phyloP scores from a whole-genome alignment of 1,284 basidiomycete species.

The Heterobasidion parviporum region DNA sequence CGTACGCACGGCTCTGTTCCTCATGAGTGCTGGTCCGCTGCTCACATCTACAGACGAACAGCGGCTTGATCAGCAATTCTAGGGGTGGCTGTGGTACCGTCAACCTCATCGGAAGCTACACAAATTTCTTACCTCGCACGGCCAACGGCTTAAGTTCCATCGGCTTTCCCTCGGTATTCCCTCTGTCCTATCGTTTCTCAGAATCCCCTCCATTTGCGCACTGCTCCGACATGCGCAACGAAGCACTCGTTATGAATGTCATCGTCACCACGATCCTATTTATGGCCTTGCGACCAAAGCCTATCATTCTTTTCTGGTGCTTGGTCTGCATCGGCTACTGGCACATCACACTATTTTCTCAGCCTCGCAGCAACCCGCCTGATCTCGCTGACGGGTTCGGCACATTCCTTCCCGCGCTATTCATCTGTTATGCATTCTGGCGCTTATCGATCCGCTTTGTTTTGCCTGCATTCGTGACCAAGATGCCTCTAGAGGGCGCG shows the following conservation, averaged over 20 bases:
- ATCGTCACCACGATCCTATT: constrained; percentile 60
- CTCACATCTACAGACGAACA: constrained; percentile 20
- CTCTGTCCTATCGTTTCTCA: constrained; percentile 44
- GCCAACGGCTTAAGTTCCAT: constrained; percentile 63
- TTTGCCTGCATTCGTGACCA: constrained; percentile 54
- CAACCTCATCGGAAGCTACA: constrained; percentile 63
- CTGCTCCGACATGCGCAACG: constrained; percentile 65
- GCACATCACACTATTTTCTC: constrained; percentile 78
- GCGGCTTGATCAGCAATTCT: constrained; percentile 57
- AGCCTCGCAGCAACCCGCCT: constrained; percentile 65
- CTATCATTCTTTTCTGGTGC: constrained; percentile 69
- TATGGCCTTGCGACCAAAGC: constrained; percentile 64
- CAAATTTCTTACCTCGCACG: constrained; percentile 52
- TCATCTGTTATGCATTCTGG: constrained; percentile 79
- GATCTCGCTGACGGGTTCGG: constrained; percentile 62
- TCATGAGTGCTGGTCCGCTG: neutral
- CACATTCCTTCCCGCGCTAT: constrained; percentile 73
- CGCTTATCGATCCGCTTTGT: constrained; percentile 69
- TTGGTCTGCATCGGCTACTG: constrained; percentile 83
- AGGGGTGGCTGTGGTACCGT: constrained; percentile 76
- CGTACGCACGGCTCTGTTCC: constrained; percentile 33
- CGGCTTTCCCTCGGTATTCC: constrained; percentile 71
- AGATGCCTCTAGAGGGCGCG: constrained; percentile 63
- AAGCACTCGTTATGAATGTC: constrained; percentile 66
- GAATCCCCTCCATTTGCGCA: constrained; percentile 36